Base-by-base conservation (phyloP, 1,284 basidiomycete species). In the Leucoagaricus sp. region DNA sequence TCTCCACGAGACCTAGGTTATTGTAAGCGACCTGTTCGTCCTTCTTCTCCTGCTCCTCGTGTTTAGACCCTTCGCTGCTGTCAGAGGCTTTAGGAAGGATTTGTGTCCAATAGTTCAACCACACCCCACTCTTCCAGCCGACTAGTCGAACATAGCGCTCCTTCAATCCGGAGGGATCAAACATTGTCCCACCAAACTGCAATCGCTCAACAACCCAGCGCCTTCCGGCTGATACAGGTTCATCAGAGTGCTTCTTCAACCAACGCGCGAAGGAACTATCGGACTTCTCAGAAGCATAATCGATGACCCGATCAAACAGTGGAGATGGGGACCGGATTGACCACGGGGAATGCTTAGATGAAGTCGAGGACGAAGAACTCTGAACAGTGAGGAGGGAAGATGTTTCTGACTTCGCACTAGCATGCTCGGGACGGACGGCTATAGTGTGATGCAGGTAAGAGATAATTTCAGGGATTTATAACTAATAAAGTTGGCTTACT, bases 21-120 rank as follows among this genome's bases (percentile, higher is more conserved):
- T 72, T 70, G 25, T 69, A 50, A 15, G 54, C 66, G 5, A 65
- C 45, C 33, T 63, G 59, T 51, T 61, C 61, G 13, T 60, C 59
- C n/a, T 55, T 36, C 4, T 51, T 55, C 19, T 49, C 60, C 17
- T 52, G 42, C 21, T 53, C 56, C 46, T 57, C 44, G 41, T 56
- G 36, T 13, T 36, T 49, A 31, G 42, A 41, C 26, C 44, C n/a
- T 21, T 23, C 42, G 40, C 23, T 36, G 4, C 42, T 8, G 47
- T 34, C 15, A 4, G 31, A n/a, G n/a, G n/a, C n/a, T 51, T 53
- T 62, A 3, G 70, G 64, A 4, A 64, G 53, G 0, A 79, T 79
- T 49, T 76, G 69, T 7, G 81, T 83, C 79, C 80, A 85, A 61
- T 81, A 83, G 61, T 83, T 83, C 5, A 81, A 67, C 82, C 82